These are phyloP conservation scores for Sporisorium reilianum DNA, from an alignment of 1,284 basidiomycete genomes.

Conservation along the genomic window DNA sequence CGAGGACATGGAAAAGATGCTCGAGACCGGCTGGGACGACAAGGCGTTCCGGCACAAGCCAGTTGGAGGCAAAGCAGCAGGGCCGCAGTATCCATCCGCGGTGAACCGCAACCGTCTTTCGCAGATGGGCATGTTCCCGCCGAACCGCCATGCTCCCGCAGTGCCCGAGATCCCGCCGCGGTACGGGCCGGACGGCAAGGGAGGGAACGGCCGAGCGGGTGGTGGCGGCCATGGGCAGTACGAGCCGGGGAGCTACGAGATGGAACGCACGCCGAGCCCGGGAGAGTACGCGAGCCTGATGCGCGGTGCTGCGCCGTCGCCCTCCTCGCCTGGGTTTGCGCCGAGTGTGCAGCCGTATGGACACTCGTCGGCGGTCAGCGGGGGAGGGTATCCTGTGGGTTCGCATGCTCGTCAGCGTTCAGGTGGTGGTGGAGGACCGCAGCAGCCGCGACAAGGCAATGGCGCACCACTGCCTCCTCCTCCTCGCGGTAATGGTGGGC, in stretches of 20 bases:
- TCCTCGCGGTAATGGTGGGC: not conserved
- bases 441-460: conserved; percentile 8
- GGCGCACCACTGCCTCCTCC: not conserved
- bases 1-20: conserved; percentile 63
- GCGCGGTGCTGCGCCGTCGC: conserved; percentile 42
- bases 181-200: conserved; percentile 16
- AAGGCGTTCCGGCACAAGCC: conserved; percentile 34
- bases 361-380: conserved; percentile 46
- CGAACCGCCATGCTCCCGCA: conserved; percentile 29
- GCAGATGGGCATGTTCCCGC: conserved; percentile 45
- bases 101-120: conserved; percentile 36
- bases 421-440: conserved; percentile 9
- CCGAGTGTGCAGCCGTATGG: conserved; percentile 32
- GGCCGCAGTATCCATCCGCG: conserved; percentile 43
- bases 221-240: conserved; percentile 6
- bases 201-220: not conserved
- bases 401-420: conserved; percentile 43
- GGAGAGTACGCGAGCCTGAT: conserved; percentile 55
- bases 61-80: conserved; percentile 17
- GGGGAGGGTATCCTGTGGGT: conserved; percentile 15
- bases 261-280: conserved; percentile 48
- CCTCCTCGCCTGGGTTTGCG: conserved; percentile 35
- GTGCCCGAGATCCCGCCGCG: conserved; percentile 51
- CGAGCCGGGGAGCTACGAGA: conserved; percentile 45
- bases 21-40: conserved; percentile 62